Evolutionary conservation across 2,329 filamentous ascomycete genomes (phyloP).

Genomic region (Aureobasidium sp.): DNA sequence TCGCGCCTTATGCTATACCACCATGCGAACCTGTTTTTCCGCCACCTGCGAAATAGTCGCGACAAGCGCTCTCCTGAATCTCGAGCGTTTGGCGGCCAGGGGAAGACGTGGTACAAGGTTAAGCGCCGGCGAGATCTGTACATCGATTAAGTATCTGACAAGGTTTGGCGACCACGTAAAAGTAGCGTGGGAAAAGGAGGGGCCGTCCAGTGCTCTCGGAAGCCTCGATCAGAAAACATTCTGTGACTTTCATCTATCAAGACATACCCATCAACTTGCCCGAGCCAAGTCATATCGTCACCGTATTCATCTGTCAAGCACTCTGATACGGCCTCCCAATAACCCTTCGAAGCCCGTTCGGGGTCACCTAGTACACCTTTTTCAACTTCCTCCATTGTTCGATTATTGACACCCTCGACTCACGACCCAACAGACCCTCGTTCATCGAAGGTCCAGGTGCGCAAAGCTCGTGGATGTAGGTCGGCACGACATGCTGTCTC

Average conservation of each 20-base stretch:
- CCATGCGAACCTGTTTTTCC: not conserved
- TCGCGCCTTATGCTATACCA: not conserved
- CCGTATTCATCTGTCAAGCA: not conserved
- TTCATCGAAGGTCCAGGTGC: not conserved
- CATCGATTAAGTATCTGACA: not conserved
- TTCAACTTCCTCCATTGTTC: not conserved
- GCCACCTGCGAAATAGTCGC: not conserved
- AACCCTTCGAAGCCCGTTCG: not conserved
- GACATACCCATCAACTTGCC: not conserved
- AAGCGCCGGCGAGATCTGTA: constrained; percentile 9
- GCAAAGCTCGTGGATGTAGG: not conserved
- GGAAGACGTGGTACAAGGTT: constrained; percentile 9
- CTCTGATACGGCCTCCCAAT: not conserved
- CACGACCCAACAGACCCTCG: not conserved
- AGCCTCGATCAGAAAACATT: not conserved
- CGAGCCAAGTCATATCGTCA: not conserved
- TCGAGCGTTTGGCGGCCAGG: not conserved
- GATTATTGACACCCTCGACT: not conserved
- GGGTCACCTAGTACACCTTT: not conserved
- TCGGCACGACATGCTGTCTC: not conserved
- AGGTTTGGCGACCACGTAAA: constrained; percentile 1
- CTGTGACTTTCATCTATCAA: not conserved
- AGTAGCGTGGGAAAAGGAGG: constrained; percentile 11
- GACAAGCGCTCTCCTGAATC: constrained; percentile 9
- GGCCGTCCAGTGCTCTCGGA: not conserved